Evolutionary conservation across 129 eudicot genomes (phyloP), one percentile per base, ranked within the genome.

Genomic region (Helichrysum umbraculigerum): DNA sequence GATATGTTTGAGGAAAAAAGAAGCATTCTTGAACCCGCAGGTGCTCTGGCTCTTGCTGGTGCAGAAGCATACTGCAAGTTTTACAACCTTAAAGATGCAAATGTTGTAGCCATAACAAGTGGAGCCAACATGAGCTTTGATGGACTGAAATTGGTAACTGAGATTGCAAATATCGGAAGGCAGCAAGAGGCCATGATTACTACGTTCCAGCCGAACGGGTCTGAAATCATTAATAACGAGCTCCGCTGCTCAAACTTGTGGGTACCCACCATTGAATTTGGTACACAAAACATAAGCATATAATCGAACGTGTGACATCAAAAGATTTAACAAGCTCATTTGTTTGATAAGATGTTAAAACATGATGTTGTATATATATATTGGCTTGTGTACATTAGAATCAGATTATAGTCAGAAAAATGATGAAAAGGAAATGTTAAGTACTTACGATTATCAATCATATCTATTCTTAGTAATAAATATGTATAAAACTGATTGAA

Each of bases 51-150:
- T 47, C 90, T 93, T 66, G 98, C 98, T 75, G 98, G 98, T 74
- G 98, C 98, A 34, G 95, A 93, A 82, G 98, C 98, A 69, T 93
- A 93, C 81, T 93, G 98, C 89, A 87, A 82, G 64, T 90, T 75
- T 63, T 87, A 93, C 78, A 88, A 88, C 61, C 82, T 90, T 29
- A 86, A 93, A 88, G 90, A 81, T 86, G 89, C 72, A 37, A 93
- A 88, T 79, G 88, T 93, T 6, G 92, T 88, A 59, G 92, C 86
- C 35, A 76, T 93, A 35, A 86, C 98, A 15, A 93, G 98, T 82
- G 98, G 98, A 51, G 98, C 98, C 65, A 93, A 93, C 79, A 93
- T 93, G 98, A 90, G 90, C 70, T 93, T 93, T 81, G 94, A 90
- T 84, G 80, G 89, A 73, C 65, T 93, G 81, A 85, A 95, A 82